Base-by-base conservation (phyloP, 805 yeast species). In the Yamadazyma phyllophila region DNA sequence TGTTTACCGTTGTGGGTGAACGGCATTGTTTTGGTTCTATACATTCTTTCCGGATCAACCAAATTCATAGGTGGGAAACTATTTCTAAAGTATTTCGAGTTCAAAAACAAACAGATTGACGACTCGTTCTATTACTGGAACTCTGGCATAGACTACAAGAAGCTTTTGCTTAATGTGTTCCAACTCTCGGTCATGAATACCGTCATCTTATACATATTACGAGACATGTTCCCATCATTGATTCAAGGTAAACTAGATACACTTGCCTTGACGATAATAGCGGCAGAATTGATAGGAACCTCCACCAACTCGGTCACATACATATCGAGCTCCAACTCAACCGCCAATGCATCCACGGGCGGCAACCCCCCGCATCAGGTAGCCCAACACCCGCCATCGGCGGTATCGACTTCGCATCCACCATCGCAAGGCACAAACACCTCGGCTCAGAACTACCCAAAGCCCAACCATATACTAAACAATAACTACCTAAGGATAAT, bases 191-290 rank as follows among this genome's bases (percentile, higher is more conserved):
- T 60, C 14, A 47, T 62, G 35, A 65, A 62, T 45, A 47, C 61
- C 7, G 40, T 59, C 16, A 45, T 67, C 16, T 55, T 62, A 41
- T 49, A 59, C 37, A 38, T 54, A 8, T 56, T 65, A 37, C 56
- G 55, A 35, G 50, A 52, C 44, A 44, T 60, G 12, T 47, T 45
- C 14, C 44, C 46, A 15, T 20, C 46, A n/a, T 17, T 36, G 20
- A 16, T 41, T 7, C 16, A 44, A 26, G 39, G 33, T 7, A 30
- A 56, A 47, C 48, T 65, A 37, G 59, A 56, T 10, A 41, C 62
- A 7, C 52, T 65, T 39, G 66, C 70, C 17, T 62, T 62, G 43
- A 57, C 67, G 13, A 61, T 65, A 13, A 48, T 65, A 11, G 61
- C 70, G 2, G 52, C 62, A 14, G 62, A 62, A 34, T 54, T 65